phyloP scores from a whole-genome alignment of 352 stramenopile genomes.

The Phytophthora constricta region DNA sequence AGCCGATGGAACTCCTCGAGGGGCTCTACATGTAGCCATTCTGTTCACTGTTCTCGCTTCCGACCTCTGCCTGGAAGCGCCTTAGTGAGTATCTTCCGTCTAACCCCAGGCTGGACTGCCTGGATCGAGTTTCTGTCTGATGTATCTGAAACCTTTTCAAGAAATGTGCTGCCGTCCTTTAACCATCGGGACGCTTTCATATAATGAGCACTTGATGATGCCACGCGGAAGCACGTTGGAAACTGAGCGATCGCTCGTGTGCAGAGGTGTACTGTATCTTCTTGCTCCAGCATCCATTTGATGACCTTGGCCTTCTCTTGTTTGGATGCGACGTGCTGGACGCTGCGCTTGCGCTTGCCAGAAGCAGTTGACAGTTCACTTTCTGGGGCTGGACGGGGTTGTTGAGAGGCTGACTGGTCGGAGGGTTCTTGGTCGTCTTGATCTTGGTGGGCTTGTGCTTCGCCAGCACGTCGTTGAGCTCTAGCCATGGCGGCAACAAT shows the following conservation, averaged over 20 bases:
- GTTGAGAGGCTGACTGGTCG: too few relatives aligned
- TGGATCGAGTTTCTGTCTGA: background rate
- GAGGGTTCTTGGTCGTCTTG: too few relatives aligned
- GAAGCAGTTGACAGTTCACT: too few relatives aligned
- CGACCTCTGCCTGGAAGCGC: too few relatives aligned
- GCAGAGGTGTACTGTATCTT: too few relatives aligned
- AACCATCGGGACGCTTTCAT: background rate
- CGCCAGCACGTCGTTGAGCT: too few relatives aligned
- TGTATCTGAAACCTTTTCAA: background rate
- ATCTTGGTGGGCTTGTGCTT: too few relatives aligned
- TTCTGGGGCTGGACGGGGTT: too few relatives aligned
- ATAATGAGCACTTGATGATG: background rate
- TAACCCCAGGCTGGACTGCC: background rate
- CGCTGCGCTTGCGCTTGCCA: background rate
- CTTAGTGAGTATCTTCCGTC: background rate
- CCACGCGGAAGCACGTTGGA: background rate
- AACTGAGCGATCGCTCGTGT: too few relatives aligned
- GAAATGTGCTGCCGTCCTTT: background rate
- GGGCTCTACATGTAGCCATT: background rate
- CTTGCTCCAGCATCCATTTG: too few relatives aligned
- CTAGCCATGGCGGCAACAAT: too few relatives aligned
- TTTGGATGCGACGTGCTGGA: slow-evolving; percentile 3
- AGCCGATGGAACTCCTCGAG: background rate
- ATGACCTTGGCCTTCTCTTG: too few relatives aligned
- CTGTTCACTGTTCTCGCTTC: background rate